These are phyloP conservation scores for Trametes coccinea DNA, from an alignment of 768 basidiomycete genomes.

Conservation along the genomic window DNA sequence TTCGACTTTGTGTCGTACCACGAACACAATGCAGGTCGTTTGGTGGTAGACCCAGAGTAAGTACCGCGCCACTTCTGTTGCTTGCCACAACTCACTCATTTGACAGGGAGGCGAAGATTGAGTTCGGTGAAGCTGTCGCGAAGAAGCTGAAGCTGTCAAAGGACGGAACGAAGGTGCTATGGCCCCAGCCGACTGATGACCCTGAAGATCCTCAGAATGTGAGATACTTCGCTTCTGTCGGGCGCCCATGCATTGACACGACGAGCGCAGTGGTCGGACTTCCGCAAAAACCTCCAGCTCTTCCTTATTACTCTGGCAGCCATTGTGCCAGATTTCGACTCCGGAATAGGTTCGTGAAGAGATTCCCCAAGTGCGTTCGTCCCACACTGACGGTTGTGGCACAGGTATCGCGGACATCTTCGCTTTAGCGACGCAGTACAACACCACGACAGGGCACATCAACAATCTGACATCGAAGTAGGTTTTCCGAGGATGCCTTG, in stretches of 20 bases:
- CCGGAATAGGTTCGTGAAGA: slow-evolving; percentile 51
- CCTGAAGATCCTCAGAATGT: slow-evolving; percentile 68
- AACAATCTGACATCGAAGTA: slow-evolving; percentile 62
- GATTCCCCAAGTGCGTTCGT: not conserved
- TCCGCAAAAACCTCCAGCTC: slow-evolving; percentile 56
- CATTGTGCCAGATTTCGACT: slow-evolving; percentile 68
- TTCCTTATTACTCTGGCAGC: slow-evolving; percentile 63
- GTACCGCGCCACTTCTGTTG: slow-evolving; percentile 22
- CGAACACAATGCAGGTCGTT: slow-evolving; percentile 54
- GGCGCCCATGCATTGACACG: not conserved
- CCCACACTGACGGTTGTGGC: not conserved
- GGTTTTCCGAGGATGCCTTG: not conserved
- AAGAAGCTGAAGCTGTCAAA: slow-evolving; percentile 54
- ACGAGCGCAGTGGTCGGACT: slow-evolving; percentile 49
- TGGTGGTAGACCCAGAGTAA: slow-evolving; percentile 63
- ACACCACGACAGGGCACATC: slow-evolving; percentile 56
- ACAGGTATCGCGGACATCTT: slow-evolving; percentile 65
- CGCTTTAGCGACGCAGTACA: slow-evolving; percentile 52
- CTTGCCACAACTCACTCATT: not conserved
- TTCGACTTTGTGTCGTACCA: slow-evolving; percentile 47
- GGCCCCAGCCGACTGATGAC: slow-evolving; percentile 69
- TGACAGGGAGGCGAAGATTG: slow-evolving; percentile 58
- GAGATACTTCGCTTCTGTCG: not conserved
- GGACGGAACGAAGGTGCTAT: slow-evolving; percentile 61
- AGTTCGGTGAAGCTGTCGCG: slow-evolving; percentile 59